These are phyloP conservation scores for Aspergillus panamensis DNA, from an alignment of 495 filamentous ascomycete genomes.

Conservation along the genomic window DNA sequence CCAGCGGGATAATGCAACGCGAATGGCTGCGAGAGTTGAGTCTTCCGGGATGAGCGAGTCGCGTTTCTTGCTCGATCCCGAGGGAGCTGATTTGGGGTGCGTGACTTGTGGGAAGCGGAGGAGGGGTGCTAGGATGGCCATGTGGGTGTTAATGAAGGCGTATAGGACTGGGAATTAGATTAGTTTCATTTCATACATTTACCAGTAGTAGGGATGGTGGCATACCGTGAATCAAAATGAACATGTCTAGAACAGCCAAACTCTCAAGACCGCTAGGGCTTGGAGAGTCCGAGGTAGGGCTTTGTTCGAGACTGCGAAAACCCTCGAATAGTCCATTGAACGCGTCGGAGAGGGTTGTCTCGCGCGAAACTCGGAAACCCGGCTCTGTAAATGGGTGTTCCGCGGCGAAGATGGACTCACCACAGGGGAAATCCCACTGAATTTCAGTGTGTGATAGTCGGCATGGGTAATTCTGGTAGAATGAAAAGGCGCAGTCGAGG, in stretches of 20 bases:
- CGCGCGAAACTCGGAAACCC: constrained; percentile 34
- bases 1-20: constrained; percentile 37
- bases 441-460: constrained; percentile 38
- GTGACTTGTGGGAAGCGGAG: constrained; percentile 18
- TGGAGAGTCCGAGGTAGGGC: constrained; percentile 4
- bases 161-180: constrained; percentile 32
- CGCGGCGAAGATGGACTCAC: constrained; percentile 36
- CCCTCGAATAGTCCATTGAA: constrained; percentile 38
- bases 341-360: constrained; percentile 30
- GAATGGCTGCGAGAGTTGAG: constrained; percentile 31
- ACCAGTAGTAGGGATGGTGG: background rate
- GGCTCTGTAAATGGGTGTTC: constrained; percentile 41
- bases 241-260: constrained; percentile 41
- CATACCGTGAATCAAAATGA: constrained; percentile 44
- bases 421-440: constrained; percentile 40
- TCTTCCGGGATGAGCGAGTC: constrained; percentile 32
- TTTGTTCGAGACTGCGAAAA: constrained; percentile 3
- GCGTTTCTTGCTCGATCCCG: constrained; percentile 6
- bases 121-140: constrained; percentile 38
- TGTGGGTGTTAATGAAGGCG: constrained; percentile 45
- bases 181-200: constrained; percentile 11
- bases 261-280: constrained; percentile 6
- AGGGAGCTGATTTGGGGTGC: constrained; percentile 6
- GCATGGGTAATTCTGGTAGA: constrained; percentile 45
- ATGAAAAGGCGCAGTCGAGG: constrained; percentile 45